phyloP scores from a whole-genome alignment of 805 yeast genomes.

The Kregervanrija pseudodelftensis region DNA sequence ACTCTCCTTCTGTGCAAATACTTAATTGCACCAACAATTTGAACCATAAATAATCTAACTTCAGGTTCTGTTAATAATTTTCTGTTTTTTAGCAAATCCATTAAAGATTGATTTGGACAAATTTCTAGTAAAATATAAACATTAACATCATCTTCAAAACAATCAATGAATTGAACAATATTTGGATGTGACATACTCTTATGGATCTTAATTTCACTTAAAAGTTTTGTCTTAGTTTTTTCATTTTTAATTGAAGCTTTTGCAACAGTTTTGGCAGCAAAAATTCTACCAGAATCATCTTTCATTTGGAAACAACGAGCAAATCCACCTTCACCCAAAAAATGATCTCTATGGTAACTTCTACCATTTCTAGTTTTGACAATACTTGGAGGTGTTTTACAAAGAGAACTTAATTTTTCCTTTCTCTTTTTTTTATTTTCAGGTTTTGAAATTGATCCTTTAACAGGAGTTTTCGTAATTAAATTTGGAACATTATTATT shows the following conservation, averaged over 20 bases:
- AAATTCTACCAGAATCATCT: constrained; percentile 78
- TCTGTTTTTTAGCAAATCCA: constrained; percentile 85
- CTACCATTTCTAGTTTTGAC: constrained; percentile 82
- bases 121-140: constrained; percentile 91
- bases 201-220: constrained; percentile 94
- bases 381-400: constrained; percentile 94
- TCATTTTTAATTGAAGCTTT: constrained; percentile 87
- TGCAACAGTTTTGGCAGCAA: constrained; percentile 97
- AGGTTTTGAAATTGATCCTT: constrained; percentile 28
- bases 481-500: constrained; percentile 22
- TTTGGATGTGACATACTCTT: constrained; percentile 83
- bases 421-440: constrained; percentile 56
- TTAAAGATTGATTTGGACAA: constrained; percentile 89
- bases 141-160: constrained; percentile 93
- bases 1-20: constrained; percentile 89
- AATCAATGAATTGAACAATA: constrained; percentile 87
- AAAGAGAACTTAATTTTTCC: constrained; percentile 82
- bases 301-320: constrained; percentile 97
- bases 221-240: constrained; percentile 77
- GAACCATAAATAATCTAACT: constrained; percentile 82
- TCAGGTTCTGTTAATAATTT: constrained; percentile 87
- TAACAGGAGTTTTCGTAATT: constrained; percentile 33
- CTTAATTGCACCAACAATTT: constrained; percentile 88
- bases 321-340: constrained; percentile 97
- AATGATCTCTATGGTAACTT: constrained; percentile 84